Conservation (phyloP, 1,284 basidiomycete genomes). For the Mycena sp. region DNA sequence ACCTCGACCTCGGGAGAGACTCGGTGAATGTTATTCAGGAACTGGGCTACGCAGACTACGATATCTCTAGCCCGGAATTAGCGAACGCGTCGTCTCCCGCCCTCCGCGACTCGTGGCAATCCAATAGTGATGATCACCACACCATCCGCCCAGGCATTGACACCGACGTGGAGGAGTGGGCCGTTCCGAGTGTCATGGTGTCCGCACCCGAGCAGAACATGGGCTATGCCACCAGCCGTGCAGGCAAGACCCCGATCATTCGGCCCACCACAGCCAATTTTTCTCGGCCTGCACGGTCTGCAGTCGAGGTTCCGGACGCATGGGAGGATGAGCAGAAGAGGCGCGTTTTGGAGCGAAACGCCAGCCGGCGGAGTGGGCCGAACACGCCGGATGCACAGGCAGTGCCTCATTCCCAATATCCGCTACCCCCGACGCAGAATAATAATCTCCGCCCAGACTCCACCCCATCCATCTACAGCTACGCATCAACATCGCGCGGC, state of each 20-base stretch:
- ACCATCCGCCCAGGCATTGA: conserved; percentile 12
- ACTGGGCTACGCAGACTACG: conserved; percentile 21
- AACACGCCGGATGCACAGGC: conserved; percentile 12
- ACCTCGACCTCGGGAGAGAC: conserved; percentile 23
- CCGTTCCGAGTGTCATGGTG: conserved; percentile 24
- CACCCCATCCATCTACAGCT: conserved; percentile 21
- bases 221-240: conserved; percentile 13
- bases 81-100: conserved; percentile 17
- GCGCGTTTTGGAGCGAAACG: conserved; percentile 31
- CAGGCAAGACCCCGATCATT: conserved; percentile 29
- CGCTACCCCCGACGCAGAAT: background rate
- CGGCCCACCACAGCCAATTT: conserved; percentile 27
- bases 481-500: background rate
- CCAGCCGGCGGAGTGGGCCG: conserved; percentile 13
- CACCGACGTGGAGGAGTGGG: conserved; percentile 11
- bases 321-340: conserved; percentile 30
- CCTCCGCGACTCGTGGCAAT: conserved; percentile 31
- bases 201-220: conserved; percentile 21
- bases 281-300: conserved; percentile 27
- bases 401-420: background rate
- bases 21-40: background rate
- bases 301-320: conserved; percentile 26
- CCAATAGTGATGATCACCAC: conserved; percentile 10
- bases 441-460: conserved; percentile 6
- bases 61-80: background rate